phyloP scores from a whole-genome alignment of 192 early-diverging fungal genomes.

The Coemansia sp. region DNA sequence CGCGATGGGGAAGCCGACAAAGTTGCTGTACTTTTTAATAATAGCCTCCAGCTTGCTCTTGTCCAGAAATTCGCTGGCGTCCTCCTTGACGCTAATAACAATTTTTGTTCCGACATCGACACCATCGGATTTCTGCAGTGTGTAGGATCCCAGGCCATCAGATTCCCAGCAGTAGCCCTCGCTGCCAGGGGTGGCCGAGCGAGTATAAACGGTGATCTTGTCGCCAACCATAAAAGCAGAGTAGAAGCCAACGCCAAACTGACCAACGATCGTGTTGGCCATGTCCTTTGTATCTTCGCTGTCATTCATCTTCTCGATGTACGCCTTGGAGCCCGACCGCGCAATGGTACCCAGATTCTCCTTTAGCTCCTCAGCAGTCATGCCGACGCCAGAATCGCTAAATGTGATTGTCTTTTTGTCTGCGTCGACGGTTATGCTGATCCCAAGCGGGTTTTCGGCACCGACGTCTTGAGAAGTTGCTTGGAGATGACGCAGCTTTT shows the following conservation, averaged over 20 bases:
- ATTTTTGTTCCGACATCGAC: slow-evolving; percentile 95
- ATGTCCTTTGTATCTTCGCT: slow-evolving; percentile 53
- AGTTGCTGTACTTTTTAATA: slow-evolving; percentile 90
- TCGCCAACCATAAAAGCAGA: slow-evolving; percentile 96
- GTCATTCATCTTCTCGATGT: slow-evolving; percentile 72
- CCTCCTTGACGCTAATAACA: slow-evolving; percentile 85
- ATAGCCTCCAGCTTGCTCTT: slow-evolving; percentile 66
- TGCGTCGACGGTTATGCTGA: slow-evolving; percentile 78
- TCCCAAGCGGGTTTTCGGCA: slow-evolving; percentile 75
- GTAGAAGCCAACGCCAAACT: slow-evolving; percentile 99
- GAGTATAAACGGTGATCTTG: slow-evolving; percentile 87
- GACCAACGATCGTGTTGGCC: slow-evolving; percentile 84
- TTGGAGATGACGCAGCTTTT: slow-evolving; percentile 87
- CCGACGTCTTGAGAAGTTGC: slow-evolving; percentile 81
- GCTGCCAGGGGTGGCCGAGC: slow-evolving; percentile 77
- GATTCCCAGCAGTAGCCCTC: slow-evolving; percentile 96
- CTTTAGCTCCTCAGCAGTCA: slow-evolving; percentile 87
- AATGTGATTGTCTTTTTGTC: slow-evolving; percentile 78
- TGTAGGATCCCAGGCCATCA: slow-evolving; percentile 87
- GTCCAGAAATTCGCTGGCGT: slow-evolving; percentile 81
- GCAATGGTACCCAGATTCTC: slow-evolving; percentile 97
- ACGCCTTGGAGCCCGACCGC: slow-evolving; percentile 89
- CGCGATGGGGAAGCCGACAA: slow-evolving; percentile 97
- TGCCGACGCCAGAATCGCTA: slow-evolving; percentile 92
- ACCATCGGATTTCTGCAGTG: slow-evolving; percentile 87